phyloP scores from a whole-genome alignment of 441 rosid species.

The Breynia disticha region DNA sequence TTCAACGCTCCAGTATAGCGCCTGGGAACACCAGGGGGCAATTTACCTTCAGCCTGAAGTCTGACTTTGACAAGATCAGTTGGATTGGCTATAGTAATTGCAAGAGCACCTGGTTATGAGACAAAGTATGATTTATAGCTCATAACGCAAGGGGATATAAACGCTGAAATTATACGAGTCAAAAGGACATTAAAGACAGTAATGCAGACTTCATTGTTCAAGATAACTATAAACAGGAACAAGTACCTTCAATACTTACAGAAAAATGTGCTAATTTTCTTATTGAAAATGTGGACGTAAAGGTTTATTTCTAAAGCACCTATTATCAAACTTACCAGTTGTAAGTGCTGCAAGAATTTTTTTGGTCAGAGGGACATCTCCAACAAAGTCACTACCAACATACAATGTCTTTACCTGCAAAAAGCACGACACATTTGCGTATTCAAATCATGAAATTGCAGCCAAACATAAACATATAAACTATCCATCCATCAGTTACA shows the following conservation, averaged over 20 bases:
- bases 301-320: slow-evolving; percentile 3
- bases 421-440: slow-evolving; percentile 10
- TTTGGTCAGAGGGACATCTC: slow-evolving; percentile 90
- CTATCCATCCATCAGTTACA: not conserved
- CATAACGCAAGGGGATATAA: not conserved
- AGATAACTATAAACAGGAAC: too few species aligned
- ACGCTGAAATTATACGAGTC: not conserved
- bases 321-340: slow-evolving; percentile 49
- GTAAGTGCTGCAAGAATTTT: slow-evolving; percentile 95
- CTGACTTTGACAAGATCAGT: slow-evolving; percentile 99
- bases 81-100: slow-evolving; percentile 80
- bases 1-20: slow-evolving; percentile 87
- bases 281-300: not conserved
- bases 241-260: not conserved
- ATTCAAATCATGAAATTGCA: slow-evolving; percentile 10
- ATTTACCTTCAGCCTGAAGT: slow-evolving; percentile 96
- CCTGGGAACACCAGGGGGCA: slow-evolving; percentile 88
- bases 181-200: not conserved
- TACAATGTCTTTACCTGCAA: slow-evolving; percentile 79
- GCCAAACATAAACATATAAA: slow-evolving; percentile 6
- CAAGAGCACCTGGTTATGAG: slow-evolving; percentile 70
- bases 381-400: slow-evolving; percentile 77
- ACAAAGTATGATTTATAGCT: slow-evolving; percentile 10
- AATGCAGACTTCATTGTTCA: not conserved
- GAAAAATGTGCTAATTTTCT: not conserved